A percentile compares a stretch with the other conserved stretches of the same genome.
Conservation (phyloP, 805 yeast species). For the Yarrowia divulgata region DNA sequence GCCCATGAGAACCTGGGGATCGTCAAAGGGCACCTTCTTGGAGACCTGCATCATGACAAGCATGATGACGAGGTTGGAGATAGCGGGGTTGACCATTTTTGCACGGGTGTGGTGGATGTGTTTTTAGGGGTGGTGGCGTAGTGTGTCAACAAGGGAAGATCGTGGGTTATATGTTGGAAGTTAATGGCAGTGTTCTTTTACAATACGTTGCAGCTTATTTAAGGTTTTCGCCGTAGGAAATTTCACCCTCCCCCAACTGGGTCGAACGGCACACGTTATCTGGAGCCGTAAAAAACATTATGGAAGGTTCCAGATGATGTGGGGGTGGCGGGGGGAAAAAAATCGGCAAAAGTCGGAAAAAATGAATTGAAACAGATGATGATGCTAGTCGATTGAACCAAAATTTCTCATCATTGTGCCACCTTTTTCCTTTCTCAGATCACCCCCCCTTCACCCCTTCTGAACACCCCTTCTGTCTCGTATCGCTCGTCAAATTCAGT, state of each 20-base stretch:
- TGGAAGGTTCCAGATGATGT: constrained; percentile 10
- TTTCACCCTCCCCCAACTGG: constrained; percentile 3
- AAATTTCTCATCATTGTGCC: too few relatives aligned
- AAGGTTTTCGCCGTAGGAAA: background rate
- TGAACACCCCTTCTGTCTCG: too few relatives aligned
- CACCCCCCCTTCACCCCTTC: too few relatives aligned
- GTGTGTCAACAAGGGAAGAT: constrained; percentile 2
- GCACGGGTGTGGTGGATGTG: background rate
- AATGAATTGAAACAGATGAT: too few relatives aligned
- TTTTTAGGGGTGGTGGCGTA: background rate
- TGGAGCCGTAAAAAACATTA: background rate
- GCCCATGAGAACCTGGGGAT: constrained; percentile 73
- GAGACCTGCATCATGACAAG: constrained; percentile 96
- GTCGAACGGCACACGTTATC: constrained; percentile 23
- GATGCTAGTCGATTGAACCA: too few relatives aligned
- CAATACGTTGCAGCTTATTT: constrained; percentile 16
- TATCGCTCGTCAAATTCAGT: too few relatives aligned
- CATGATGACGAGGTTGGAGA: constrained; percentile 87
- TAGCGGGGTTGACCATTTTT: constrained; percentile 78
- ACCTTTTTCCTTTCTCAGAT: too few relatives aligned
- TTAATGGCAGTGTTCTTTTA: background rate
- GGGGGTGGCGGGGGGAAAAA: too few relatives aligned
- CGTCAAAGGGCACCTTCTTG: constrained; percentile 85
- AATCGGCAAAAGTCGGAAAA: too few relatives aligned
- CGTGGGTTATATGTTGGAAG: background rate